A percentile compares a stretch with the other conserved stretches of the same genome.
These are phyloP conservation scores for Stromatinia cepivora DNA, from an alignment of 2,329 filamentous ascomycete genomes.

Conservation along the genomic window DNA sequence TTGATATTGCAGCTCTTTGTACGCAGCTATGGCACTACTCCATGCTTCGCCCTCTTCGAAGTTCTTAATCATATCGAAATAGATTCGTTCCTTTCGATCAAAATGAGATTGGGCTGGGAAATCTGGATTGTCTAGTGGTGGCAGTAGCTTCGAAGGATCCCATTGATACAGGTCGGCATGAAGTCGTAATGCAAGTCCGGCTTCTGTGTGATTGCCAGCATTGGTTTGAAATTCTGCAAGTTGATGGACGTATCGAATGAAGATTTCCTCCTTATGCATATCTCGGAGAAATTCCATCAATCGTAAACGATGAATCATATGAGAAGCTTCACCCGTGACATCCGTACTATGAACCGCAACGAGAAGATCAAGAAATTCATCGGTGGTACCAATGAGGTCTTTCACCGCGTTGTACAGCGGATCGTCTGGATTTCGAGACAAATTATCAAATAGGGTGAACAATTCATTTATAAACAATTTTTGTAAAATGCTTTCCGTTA, in stretches of 20 bases:
- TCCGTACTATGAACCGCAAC: constrained; percentile 84
- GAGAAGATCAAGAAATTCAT: constrained; percentile 87
- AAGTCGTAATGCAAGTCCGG: constrained; percentile 81
- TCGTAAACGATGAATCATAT: constrained; percentile 83
- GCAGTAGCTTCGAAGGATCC: constrained; percentile 69
- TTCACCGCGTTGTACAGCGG: constrained; percentile 74
- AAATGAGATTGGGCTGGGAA: constrained; percentile 84
- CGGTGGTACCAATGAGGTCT: constrained; percentile 78
- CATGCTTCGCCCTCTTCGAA: constrained; percentile 95
- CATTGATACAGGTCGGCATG: constrained; percentile 93
- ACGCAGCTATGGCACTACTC: constrained; percentile 83
- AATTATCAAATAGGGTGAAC: constrained; percentile 72
- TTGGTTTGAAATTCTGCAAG: constrained; percentile 75
- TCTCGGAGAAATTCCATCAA: constrained; percentile 96
- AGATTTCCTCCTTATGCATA: constrained; percentile 96
- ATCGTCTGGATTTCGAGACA: constrained; percentile 67
- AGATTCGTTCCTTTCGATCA: constrained; percentile 87
- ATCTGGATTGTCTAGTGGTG: constrained; percentile 69
- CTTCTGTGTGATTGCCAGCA: constrained; percentile 78
- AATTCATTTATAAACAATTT: constrained; percentile 91
- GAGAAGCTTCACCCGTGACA: constrained; percentile 69
- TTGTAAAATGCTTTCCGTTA: constrained; percentile 86
- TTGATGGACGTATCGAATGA: constrained; percentile 93
- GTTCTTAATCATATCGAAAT: constrained; percentile 91
- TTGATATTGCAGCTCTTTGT: constrained; percentile 86